phyloP scores from a whole-genome alignment of 768 basidiomycete species.

The Tubosaeta sp. region DNA sequence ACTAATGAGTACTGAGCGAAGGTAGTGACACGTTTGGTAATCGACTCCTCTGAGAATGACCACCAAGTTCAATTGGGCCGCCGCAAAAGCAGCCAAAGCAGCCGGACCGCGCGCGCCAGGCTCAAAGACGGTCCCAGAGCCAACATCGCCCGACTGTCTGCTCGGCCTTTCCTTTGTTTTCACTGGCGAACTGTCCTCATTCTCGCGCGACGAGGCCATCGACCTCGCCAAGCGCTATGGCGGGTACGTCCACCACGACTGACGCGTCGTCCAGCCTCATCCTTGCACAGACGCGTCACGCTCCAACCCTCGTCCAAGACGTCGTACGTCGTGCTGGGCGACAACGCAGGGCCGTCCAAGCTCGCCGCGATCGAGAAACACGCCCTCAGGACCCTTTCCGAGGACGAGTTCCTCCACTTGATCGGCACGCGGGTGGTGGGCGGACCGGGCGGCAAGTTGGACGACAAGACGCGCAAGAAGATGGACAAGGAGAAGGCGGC shows the following conservation, averaged over 20 bases:
- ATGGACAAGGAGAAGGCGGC: slow-evolving; percentile 75
- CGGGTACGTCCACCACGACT: slow-evolving; percentile 53
- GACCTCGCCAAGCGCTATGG: slow-evolving; percentile 92
- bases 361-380: slow-evolving; percentile 84
- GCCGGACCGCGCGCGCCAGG: slow-evolving; percentile 57
- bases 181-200: slow-evolving; percentile 85
- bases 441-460: slow-evolving; percentile 39
- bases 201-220: slow-evolving; percentile 81
- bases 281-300: slow-evolving; percentile 67
- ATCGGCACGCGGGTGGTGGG: slow-evolving; percentile 66
- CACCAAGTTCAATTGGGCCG: slow-evolving; percentile 40
- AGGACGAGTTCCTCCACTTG: slow-evolving; percentile 83
- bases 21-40: background rate
- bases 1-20: too few species aligned
- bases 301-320: slow-evolving; percentile 87
- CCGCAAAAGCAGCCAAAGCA: slow-evolving; percentile 55
- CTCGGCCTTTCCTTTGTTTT: slow-evolving; percentile 91
- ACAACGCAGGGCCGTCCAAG: slow-evolving; percentile 85
- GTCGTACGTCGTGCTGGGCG: slow-evolving; percentile 82
- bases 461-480: slow-evolving; percentile 80
- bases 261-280: background rate
- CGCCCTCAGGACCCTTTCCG: slow-evolving; percentile 66
- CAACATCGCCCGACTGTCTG: slow-evolving; percentile 78
- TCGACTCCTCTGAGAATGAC: background rate
- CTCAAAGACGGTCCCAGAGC: slow-evolving; percentile 57